Conservation (phyloP, 495 filamentous ascomycete genomes). For the Sordaria brevicollis region DNA sequence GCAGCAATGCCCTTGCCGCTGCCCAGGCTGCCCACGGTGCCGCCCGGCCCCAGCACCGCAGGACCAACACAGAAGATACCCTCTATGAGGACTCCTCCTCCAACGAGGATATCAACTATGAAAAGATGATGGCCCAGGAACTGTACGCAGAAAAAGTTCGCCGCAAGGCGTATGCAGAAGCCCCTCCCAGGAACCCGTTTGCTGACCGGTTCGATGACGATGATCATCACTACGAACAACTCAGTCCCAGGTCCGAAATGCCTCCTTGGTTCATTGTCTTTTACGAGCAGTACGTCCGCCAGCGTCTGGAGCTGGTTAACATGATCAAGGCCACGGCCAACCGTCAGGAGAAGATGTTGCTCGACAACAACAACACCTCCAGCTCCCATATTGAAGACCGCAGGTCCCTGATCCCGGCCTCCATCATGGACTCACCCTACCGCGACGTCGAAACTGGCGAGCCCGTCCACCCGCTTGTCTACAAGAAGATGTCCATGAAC, state of each 20-base stretch:
- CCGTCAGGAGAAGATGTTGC: neutral
- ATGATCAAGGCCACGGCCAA: constrained; percentile 25
- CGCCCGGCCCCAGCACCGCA: constrained; percentile 13
- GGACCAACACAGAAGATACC: constrained; percentile 16
- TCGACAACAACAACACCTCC: neutral
- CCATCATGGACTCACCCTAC: constrained; percentile 19
- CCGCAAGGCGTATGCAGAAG: neutral
- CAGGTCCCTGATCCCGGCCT: constrained; percentile 9
- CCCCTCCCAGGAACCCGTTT: constrained; percentile 8
- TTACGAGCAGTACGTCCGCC: constrained; percentile 44
- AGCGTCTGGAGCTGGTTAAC: constrained; percentile 38
- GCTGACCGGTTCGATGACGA: constrained; percentile 13
- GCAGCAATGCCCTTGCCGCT: constrained; percentile 3
- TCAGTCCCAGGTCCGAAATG: constrained; percentile 34
- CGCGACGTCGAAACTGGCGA: constrained; percentile 31
- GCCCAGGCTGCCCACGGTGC: neutral
- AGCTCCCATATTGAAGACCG: constrained; percentile 15
- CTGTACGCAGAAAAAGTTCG: constrained; percentile 23
- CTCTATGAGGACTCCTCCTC: constrained; percentile 19
- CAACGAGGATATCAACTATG: constrained; percentile 23
- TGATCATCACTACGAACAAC: neutral
- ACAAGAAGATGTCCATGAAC: constrained; percentile 40
- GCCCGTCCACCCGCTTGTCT: constrained; percentile 32
- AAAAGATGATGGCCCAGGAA: constrained; percentile 32
- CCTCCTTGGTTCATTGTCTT: constrained; percentile 45